These are phyloP conservation scores for Poronia punctata DNA, from an alignment of 495 filamentous ascomycete species.

Conservation along the genomic window DNA sequence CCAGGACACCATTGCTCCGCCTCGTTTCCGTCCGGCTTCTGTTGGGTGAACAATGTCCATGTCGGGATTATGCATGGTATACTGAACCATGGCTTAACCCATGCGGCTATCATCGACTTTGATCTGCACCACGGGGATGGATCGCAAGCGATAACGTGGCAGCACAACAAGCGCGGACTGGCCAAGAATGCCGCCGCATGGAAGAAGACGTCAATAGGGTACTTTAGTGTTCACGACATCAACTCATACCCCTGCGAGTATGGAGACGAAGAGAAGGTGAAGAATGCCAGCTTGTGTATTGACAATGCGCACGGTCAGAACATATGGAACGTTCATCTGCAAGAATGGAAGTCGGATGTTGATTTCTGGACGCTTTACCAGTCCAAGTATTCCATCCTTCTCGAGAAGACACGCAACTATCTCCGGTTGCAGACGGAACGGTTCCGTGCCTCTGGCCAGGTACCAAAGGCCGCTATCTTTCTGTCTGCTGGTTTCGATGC, in stretches of 20 bases:
- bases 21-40: constrained; percentile 84
- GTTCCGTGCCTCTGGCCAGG: constrained; percentile 40
- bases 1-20: constrained; percentile 94
- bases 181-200: constrained; percentile 59
- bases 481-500: constrained; percentile 95
- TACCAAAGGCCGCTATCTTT: constrained; percentile 81
- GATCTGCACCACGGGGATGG: constrained; percentile 96
- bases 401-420: constrained; percentile 74
- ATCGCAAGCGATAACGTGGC: constrained; percentile 86
- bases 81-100: constrained; percentile 74
- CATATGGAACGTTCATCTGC: constrained; percentile 93
- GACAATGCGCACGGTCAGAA: constrained; percentile 87
- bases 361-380: constrained; percentile 90
- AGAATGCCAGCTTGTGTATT: constrained; percentile 84
- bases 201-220: constrained; percentile 83
- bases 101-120: constrained; percentile 94
- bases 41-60: constrained; percentile 98
- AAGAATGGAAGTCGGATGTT: constrained; percentile 69
- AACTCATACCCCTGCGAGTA: constrained; percentile 93
- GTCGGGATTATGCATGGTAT: constrained; percentile 89
- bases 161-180: constrained; percentile 62
- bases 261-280: constrained; percentile 83
- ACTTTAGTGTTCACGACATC: constrained; percentile 95
- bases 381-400: constrained; percentile 61
- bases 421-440: constrained; percentile 61